These are phyloP conservation scores for Monosporascus sp. DNA, from an alignment of 2,329 filamentous ascomycete genomes.

Conservation along the genomic window DNA sequence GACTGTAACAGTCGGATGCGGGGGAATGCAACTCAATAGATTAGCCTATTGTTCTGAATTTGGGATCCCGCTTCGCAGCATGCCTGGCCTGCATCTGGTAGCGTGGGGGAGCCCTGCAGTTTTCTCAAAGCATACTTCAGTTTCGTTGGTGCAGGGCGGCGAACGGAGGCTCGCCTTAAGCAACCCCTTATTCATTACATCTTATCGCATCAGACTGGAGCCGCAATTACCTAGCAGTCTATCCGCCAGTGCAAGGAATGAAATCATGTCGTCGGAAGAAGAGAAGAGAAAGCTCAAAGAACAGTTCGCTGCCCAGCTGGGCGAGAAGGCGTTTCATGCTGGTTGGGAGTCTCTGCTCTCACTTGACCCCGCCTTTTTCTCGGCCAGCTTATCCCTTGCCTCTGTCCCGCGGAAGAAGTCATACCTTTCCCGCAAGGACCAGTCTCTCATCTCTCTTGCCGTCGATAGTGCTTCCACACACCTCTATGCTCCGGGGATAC, in stretches of 20 bases:
- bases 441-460: slow-evolving; percentile 36
- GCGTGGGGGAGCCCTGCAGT: not conserved
- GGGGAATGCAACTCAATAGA: not conserved
- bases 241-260: not conserved
- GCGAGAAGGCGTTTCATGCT: slow-evolving; percentile 14
- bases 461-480: slow-evolving; percentile 38
- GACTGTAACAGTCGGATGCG: not conserved
- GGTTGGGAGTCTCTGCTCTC: slow-evolving; percentile 21
- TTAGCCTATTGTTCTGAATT: not conserved
- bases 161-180: too few relatives aligned
- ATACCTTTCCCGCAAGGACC: slow-evolving; percentile 34
- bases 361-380: slow-evolving; percentile 20
- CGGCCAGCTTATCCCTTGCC: slow-evolving; percentile 17
- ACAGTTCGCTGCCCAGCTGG: slow-evolving; percentile 15
- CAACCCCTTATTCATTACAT: too few relatives aligned
- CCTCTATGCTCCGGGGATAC: slow-evolving; percentile 36
- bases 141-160: too few relatives aligned
- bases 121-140: too few relatives aligned
- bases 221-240: not conserved
- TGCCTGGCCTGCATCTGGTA: not conserved
- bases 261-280: slow-evolving; percentile 11
- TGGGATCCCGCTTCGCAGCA: not conserved
- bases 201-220: too few relatives aligned
- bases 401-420: slow-evolving; percentile 19
- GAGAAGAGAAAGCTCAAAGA: slow-evolving; percentile 11